Evolutionary conservation across 306 rosid genomes (phyloP).

Genomic region (Ochetophila trinervis): DNA sequence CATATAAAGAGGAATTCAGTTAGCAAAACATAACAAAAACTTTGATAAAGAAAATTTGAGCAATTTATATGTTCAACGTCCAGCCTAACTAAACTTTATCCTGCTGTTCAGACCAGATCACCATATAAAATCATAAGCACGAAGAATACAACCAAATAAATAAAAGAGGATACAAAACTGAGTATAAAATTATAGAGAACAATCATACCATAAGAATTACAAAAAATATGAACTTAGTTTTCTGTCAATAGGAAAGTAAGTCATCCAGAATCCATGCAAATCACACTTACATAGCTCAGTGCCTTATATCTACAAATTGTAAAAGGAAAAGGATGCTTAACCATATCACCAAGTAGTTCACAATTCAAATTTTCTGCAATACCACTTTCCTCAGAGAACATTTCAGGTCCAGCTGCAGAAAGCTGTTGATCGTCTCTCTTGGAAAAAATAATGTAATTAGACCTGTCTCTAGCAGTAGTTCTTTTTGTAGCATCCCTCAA

Average conservation of each 20-base stretch:
- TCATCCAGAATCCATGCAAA: neutral
- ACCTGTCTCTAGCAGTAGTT: constrained; percentile 38
- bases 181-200: neutral
- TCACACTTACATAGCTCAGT: neutral
- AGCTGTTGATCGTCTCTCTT: constrained; percentile 47
- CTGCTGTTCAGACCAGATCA: too few species aligned
- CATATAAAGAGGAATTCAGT: too few species aligned
- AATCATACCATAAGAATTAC: neutral
- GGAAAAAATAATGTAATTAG: constrained; percentile 40
- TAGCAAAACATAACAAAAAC: too few species aligned
- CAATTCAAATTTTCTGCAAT: constrained; percentile 5
- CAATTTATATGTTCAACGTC: too few species aligned
- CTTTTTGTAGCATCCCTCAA: constrained; percentile 51
- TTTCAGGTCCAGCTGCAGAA: constrained; percentile 46
- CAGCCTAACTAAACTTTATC: too few species aligned
- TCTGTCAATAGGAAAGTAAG: neutral
- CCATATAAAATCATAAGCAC: too few species aligned
- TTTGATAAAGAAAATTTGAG: too few species aligned
- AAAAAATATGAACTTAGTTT: neutral
- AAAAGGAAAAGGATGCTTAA: neutral
- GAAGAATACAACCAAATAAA: too few species aligned
- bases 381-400: constrained; percentile 53
- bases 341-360: neutral
- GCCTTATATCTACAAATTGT: neutral
- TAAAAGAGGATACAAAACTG: too few species aligned